Evolutionary conservation across 805 yeast genomes (phyloP).

Genomic region (Lipomyces sp.): DNA sequence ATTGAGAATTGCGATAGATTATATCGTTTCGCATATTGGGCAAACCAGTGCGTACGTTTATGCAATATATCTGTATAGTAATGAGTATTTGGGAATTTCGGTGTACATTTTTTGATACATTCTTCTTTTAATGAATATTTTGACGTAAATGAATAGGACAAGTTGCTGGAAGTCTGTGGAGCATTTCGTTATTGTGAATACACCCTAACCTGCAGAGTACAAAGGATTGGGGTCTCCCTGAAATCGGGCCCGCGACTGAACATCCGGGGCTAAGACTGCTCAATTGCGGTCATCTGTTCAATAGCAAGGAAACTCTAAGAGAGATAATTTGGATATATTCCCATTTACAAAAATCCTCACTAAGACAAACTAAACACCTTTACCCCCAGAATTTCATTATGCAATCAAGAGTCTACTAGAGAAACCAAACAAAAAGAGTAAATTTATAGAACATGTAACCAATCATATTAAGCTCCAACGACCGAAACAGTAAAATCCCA

Average conservation of each 20-base stretch:
- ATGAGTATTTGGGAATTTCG: not conserved
- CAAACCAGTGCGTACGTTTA: not conserved
- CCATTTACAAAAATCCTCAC: not conserved
- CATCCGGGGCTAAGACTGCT: not conserved
- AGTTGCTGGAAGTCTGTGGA: no score
- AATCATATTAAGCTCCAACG: not conserved
- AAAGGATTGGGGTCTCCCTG: no score
- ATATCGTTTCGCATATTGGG: not conserved
- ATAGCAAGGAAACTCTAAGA: not conserved
- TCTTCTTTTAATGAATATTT: not conserved
- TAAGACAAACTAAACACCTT: not conserved
- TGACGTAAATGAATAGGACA: not conserved
- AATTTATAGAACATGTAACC: not conserved
- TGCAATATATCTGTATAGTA: not conserved
- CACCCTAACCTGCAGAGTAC: constrained; percentile 13
- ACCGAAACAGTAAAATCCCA: not conserved
- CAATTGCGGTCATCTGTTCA: not conserved
- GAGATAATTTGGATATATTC: not conserved
- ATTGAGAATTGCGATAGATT: not conserved
- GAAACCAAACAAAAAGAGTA: not conserved
- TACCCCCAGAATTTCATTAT: not conserved
- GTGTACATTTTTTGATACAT: constrained; percentile 1
- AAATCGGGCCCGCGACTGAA: no score
- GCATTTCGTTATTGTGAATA: no score
- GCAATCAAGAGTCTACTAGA: not conserved